Evolutionary conservation across 225 moss, liverwort and hornwort genomes (phyloP), one percentile per base, ranked within the genome.

Genomic region (Marchantia paleacea): DNA sequence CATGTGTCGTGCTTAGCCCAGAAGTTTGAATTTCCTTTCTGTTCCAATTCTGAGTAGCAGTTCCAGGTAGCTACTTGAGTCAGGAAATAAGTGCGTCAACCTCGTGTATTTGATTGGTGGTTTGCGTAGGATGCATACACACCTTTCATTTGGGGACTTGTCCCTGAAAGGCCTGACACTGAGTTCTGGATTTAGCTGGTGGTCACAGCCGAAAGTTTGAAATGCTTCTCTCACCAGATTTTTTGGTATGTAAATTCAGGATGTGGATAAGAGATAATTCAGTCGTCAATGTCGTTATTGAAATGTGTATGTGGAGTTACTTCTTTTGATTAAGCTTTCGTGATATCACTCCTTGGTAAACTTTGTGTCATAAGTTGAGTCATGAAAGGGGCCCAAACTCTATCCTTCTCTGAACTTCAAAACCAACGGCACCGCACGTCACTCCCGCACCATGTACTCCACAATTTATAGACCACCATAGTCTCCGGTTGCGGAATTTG

Each of bases 171-270:
- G 25, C 7, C 53, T 18, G 24, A 24, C 64, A 64, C 75, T 75
- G 55, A 57, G 55, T 15, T 58, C 15, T 8, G 29, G 73, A 22
- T 19, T 22, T 49, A 73, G 25, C 24, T 25, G 19, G 10, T 52
- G 52, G 24, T 39, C 69, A 20, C 10, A 52, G 16, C 11, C 13
- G 53, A 54, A 20, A 25, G 52, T 6, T 52, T 52, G 50, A 51
- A 73, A 16, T 69, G 69, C 39, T 69, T 69, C 69, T 29, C 69
- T 69, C 69, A 48, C 47, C 69, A 69, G 1, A 7, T 73, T 73
- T 73, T 52, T 73, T 52, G 51, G 51, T 22, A 52, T 24, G 52
- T 73, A 73, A 73, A 73, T n/a, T 51, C 48, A n/a, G 18, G 52
- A 73, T 49, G n/a, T 52, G 72, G 24, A 73, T 0, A 50, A 30